Base-by-base conservation (phyloP, 1,284 basidiomycete genomes). In the Malassezia restricta region DNA sequence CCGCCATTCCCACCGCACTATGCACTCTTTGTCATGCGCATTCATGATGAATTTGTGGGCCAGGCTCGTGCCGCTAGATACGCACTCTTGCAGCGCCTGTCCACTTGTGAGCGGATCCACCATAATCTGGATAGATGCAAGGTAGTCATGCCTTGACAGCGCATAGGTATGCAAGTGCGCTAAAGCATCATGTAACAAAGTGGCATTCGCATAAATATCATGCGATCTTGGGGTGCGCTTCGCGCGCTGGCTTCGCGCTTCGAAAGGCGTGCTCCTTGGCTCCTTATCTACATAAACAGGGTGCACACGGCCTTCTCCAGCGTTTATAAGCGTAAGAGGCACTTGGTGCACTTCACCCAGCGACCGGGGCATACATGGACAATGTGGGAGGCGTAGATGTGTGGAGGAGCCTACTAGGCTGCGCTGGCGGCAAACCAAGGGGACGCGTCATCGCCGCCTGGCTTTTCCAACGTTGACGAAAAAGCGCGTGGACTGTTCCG, bases 321-420 rank as follows among this genome's bases (percentile, higher is more conserved):
- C 29, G 37, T 28, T 12, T 35, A 47, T 24, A 24, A 47, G 37
- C 44, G 33, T 37, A 17, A 47, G 20, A 7, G 44, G 44, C 8
- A 47, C 35, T n/a, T 31, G 27, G 9, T 47, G 44, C n/a, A 35
- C 44, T 9, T 33, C 33, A 24, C 44, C 44, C 20, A 47, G 33
- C 12, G 33, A 12, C 9, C 15, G 41, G 20, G 35, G 28, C 44
- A 47, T 47, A 12, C n/a, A 12, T 35, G 15, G 31, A 32, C 28
- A 27, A 29, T 5, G 33, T 35, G 33, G 2, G 20, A 35, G 11
- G 33, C 33, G 33, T 35, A 11, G 5, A 11, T 35, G 33, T 11
- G 33, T 35, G 33, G 33, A 35, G 33, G 33, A 15, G 20, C 20
- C 20, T 24, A 24, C 20, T 24, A 24, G 20, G 20, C 20, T 24